phyloP scores from a whole-genome alignment of 768 basidiomycete species.

The Pisolithus marmoratus region DNA sequence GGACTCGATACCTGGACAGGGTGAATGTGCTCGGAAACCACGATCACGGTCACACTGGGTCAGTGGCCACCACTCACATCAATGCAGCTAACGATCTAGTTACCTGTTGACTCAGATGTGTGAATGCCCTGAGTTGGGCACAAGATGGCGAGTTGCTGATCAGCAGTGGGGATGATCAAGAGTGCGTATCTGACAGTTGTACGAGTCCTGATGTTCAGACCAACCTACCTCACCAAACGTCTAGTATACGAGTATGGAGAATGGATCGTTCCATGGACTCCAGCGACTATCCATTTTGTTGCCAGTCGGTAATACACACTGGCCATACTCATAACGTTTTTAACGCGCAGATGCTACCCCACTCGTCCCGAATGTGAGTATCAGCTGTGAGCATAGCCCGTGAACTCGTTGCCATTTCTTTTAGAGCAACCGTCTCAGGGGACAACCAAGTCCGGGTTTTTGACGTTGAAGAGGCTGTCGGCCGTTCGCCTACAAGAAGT shows the following conservation, averaged over 20 bases:
- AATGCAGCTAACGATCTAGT: not conserved
- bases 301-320: constrained; percentile 63
- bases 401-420: not conserved
- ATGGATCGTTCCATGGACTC: constrained; percentile 41
- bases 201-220: not conserved
- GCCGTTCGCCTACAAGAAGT: constrained; percentile 32
- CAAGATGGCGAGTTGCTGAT: constrained; percentile 58
- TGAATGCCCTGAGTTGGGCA: constrained; percentile 76
- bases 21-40: constrained; percentile 68
- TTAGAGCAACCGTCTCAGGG: constrained; percentile 66
- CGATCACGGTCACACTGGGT: constrained; percentile 66
- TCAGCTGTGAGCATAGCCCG: constrained; percentile 9
- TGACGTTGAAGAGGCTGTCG: constrained; percentile 49
- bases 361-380: constrained; percentile 71
- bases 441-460: constrained; percentile 76
- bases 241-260: constrained; percentile 74
- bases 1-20: constrained; percentile 44
- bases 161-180: constrained; percentile 70
- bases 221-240: constrained; percentile 3
- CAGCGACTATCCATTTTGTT: constrained; percentile 59
- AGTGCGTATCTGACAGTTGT: constrained; percentile 33
- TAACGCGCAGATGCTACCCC: constrained; percentile 73
- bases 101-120: constrained; percentile 48
- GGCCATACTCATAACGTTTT: constrained; percentile 86
- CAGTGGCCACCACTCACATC: constrained; percentile 9